phyloP scores from a whole-genome alignment of 2,329 filamentous ascomycete species.

The Teratosphaeria zuluensis region DNA sequence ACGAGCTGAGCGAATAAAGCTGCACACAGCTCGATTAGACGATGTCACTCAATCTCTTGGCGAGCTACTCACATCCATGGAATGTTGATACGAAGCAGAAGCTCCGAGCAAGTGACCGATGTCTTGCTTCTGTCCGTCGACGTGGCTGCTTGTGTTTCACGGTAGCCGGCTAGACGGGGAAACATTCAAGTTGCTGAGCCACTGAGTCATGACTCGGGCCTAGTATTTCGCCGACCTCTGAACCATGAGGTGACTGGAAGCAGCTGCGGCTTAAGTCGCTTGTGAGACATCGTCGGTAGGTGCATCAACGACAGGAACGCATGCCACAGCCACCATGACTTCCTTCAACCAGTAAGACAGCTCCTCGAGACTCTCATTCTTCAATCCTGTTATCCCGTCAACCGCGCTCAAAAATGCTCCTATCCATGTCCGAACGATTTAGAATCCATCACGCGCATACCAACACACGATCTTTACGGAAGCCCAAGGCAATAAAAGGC shows the following conservation, averaged over 20 bases:
- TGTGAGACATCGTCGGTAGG: too few species aligned
- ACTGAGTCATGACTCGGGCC: neutral
- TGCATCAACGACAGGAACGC: neutral
- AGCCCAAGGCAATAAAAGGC: neutral
- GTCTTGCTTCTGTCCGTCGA: too few species aligned
- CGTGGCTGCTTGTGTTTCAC: neutral
- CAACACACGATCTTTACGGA: slow-evolving; percentile 3
- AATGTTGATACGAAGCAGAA: neutral
- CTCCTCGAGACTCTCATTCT: neutral
- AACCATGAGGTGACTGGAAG: neutral
- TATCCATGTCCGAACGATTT: slow-evolving; percentile 3
- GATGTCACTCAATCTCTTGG: neutral
- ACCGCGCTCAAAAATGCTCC: slow-evolving; percentile 3
- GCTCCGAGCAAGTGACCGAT: too few species aligned
- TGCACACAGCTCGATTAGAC: neutral
- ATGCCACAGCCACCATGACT: neutral
- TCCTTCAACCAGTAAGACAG: neutral
- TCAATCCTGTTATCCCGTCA: neutral
- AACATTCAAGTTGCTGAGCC: neutral
- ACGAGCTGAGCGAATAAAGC: neutral
- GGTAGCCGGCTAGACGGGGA: neutral
- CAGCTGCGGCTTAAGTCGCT: neutral
- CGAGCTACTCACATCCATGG: neutral
- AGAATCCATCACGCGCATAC: slow-evolving; percentile 3
- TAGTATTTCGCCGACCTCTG: neutral